Evolutionary conservation across 148 eudicot genomes (phyloP).

Genomic region (Cornus kousa): DNA sequence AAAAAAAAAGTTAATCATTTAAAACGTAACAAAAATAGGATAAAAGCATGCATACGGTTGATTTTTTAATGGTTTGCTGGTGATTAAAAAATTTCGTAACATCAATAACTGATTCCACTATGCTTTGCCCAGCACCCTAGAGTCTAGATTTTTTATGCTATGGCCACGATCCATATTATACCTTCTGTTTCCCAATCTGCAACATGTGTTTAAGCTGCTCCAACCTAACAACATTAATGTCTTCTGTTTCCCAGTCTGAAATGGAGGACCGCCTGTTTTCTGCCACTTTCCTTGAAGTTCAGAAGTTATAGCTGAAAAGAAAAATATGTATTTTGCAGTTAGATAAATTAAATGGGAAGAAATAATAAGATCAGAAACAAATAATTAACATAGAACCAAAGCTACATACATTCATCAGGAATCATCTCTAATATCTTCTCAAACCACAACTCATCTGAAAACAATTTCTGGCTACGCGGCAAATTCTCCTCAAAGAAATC

Average conservation of each 20-base stretch:
- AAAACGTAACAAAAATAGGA: no score
- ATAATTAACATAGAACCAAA: background rate
- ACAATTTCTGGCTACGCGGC: slow-evolving; percentile 54
- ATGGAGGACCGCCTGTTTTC: slow-evolving; percentile 53
- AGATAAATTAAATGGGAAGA: no score
- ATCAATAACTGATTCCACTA: no score
- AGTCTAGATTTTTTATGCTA: no score
- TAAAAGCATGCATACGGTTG: no score
- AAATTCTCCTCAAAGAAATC: slow-evolving; percentile 58
- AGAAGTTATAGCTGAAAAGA: slow-evolving; percentile 63
- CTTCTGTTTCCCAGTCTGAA: slow-evolving; percentile 33
- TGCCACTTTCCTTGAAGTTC: slow-evolving; percentile 80
- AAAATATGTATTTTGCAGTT: background rate
- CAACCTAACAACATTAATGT: slow-evolving; percentile 61
- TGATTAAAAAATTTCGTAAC: no score
- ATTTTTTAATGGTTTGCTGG: no score
- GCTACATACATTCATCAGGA: slow-evolving; percentile 73
- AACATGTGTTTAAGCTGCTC: slow-evolving; percentile 58
- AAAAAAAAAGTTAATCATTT: no score
- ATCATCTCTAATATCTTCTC: slow-evolving; percentile 85
- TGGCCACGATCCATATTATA: slow-evolving; percentile 3
- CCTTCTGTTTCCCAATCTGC: slow-evolving; percentile 75
- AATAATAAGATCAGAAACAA: background rate
- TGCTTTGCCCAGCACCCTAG: no score
- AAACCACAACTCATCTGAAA: slow-evolving; percentile 66